These are phyloP conservation scores for Ceratobasidium sp. DNA, from an alignment of 1,284 basidiomycete species.

Conservation along the genomic window DNA sequence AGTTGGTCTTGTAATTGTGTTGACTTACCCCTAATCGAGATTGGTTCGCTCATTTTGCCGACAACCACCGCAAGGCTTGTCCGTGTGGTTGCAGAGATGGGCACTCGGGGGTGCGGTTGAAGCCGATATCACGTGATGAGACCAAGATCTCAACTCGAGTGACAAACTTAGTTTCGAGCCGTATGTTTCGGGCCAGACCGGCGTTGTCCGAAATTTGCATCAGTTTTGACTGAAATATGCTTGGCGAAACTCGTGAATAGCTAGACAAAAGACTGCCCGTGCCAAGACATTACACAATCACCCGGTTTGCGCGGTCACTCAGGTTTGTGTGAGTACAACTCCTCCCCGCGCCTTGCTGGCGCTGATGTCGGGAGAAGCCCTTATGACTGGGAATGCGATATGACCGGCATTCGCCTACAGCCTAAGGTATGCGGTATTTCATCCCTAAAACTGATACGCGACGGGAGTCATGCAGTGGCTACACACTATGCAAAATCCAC, in stretches of 20 bases:
- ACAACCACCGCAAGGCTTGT: no score
- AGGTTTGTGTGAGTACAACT: no score
- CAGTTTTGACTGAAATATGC: no score
- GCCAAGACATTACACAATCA: no score
- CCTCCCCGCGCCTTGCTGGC: no score
- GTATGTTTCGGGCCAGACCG: no score
- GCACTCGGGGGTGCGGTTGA: not conserved
- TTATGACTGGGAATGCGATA: not conserved
- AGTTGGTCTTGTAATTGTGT: not conserved
- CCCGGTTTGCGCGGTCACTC: not conserved
- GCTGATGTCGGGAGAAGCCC: not conserved
- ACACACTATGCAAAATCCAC: not conserved
- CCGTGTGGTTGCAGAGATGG: not conserved
- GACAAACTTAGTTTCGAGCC: no score
- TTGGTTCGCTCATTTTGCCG: constrained; percentile 3
- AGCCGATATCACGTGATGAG: constrained; percentile 5
- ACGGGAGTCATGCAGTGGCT: not conserved
- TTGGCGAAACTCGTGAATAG: no score
- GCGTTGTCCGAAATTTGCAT: no score
- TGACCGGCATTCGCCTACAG: not conserved
- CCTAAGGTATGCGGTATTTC: not conserved
- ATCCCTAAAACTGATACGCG: constrained; percentile 2
- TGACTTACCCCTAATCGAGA: not conserved
- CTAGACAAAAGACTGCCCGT: no score
- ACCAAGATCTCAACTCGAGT: no score